Percentiles rank a stretch among this genome's conserved stretches.
Conservation (phyloP, 768 basidiomycete genomes). For the Pluteus cervinus region DNA sequence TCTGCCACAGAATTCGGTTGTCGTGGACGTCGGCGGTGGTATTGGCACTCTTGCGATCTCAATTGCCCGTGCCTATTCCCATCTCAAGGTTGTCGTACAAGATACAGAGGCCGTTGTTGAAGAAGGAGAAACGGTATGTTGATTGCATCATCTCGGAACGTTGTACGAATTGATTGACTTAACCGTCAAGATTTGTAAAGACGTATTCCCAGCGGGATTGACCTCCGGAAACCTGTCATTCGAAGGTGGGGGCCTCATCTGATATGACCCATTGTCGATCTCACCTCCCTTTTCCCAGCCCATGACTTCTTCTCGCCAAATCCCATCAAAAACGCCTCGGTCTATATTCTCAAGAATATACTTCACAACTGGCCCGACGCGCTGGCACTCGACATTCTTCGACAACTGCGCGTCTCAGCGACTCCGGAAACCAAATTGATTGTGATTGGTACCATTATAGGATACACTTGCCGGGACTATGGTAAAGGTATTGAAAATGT, state of each 20-base stretch:
- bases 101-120: conserved; percentile 14
- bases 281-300: conserved; percentile 13
- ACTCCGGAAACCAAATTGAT: conserved; percentile 29
- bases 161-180: background rate
- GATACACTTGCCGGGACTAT: conserved; percentile 27
- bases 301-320: conserved; percentile 38
- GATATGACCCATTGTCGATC: no score
- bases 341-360: conserved; percentile 53
- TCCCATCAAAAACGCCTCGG: conserved; percentile 28
- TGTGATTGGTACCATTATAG: conserved; percentile 34
- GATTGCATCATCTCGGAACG: background rate
- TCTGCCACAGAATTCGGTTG: conserved; percentile 12
- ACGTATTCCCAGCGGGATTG: conserved; percentile 11
- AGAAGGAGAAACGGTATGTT: conserved; percentile 10
- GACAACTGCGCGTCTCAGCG: conserved; percentile 29
- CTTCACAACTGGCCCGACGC: conserved; percentile 63
- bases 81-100: conserved; percentile 14
- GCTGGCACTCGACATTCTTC: conserved; percentile 28
- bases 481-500: conserved; percentile 1
- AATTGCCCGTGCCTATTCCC: conserved; percentile 13
- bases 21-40: conserved; percentile 27
- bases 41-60: conserved; percentile 17
- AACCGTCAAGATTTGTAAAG: conserved; percentile 9
- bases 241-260: conserved; percentile 12
- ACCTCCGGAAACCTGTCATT: conserved; percentile 10